These are phyloP conservation scores for Phytophthora pini DNA, from an alignment of 352 stramenopile species.

Conservation along the genomic window DNA sequence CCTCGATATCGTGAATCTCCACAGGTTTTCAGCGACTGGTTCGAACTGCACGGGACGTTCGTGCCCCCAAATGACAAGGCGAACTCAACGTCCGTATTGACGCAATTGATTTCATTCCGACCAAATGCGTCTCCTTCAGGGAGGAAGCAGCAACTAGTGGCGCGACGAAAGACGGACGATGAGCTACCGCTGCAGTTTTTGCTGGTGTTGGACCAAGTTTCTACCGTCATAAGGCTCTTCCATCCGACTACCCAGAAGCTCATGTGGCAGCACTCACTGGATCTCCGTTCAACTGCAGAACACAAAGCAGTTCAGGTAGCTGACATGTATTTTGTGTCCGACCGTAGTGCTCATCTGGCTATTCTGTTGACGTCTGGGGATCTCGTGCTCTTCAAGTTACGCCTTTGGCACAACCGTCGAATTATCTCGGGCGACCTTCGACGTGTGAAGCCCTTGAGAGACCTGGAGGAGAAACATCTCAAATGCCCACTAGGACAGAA, in stretches of 20 bases:
- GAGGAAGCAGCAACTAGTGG: conserved; percentile 14
- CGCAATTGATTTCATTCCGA: conserved; percentile 34
- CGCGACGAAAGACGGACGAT: conserved; percentile 11
- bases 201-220: conserved; percentile 31
- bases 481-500: conserved; percentile 29
- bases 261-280: conserved; percentile 32
- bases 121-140: conserved; percentile 18
- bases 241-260: conserved; percentile 32
- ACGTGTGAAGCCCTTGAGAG: conserved; percentile 23
- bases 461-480: conserved; percentile 16
- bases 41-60: conserved; percentile 18
- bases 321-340: conserved; percentile 32
- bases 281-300: conserved; percentile 20
- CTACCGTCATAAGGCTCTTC: conserved; percentile 30
- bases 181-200: conserved; percentile 37
- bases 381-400: conserved; percentile 34
- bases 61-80: background rate
- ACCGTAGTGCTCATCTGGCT: conserved; percentile 30
- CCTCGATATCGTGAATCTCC: conserved; percentile 6
- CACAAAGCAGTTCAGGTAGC: conserved; percentile 12
- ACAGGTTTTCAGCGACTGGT: conserved; percentile 40
- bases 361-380: conserved; percentile 30
- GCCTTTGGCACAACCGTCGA: conserved; percentile 37
- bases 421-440: conserved; percentile 32
- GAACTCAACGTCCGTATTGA: conserved; percentile 10